These are phyloP conservation scores for Chalciporus sphaerocephalus DNA, from an alignment of 768 basidiomycete genomes.

Conservation along the genomic window DNA sequence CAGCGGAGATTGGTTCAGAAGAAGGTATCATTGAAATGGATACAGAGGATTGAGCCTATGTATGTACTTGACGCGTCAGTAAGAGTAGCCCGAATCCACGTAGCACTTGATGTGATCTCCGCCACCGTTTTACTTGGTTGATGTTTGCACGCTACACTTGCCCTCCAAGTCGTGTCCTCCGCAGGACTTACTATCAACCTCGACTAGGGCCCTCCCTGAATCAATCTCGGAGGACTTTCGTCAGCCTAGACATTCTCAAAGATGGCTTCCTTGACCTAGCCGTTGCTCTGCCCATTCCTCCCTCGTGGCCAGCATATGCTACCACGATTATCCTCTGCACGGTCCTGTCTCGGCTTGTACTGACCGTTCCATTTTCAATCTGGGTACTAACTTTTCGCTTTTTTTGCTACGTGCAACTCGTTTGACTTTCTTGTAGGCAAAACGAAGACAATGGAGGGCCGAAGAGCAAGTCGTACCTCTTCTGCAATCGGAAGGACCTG, in stretches of 20 bases:
- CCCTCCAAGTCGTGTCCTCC: conserved; percentile 11
- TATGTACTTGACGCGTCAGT: neutral
- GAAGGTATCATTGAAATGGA: conserved; percentile 53
- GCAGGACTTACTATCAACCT: conserved; percentile 6
- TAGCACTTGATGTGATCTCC: neutral
- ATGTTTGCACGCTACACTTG: conserved; percentile 25
- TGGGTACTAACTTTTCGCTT: conserved; percentile 52
- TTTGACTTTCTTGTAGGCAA: conserved; percentile 42
- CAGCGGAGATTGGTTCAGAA: conserved; percentile 79
- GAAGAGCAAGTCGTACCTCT: conserved; percentile 61
- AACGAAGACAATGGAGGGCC: conserved; percentile 52
- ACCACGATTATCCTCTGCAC: conserved; percentile 71
- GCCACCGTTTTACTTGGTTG: conserved; percentile 2
- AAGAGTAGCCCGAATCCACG: too few species aligned
- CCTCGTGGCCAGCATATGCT: conserved; percentile 65
- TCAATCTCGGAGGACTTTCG: conserved; percentile 19
- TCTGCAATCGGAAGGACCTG: conserved; percentile 45
- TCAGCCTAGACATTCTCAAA: conserved; percentile 35
- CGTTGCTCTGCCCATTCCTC: conserved; percentile 66
- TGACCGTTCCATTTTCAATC: conserved; percentile 66
- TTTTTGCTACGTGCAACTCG: conserved; percentile 1
- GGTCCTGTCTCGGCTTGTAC: conserved; percentile 50
- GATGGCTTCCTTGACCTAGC: conserved; percentile 77
- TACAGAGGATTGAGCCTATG: conserved; percentile 28
- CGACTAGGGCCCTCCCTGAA: conserved; percentile 1